Conservation (phyloP, 2,329 filamentous ascomycete species). For the Fusarium albidum region DNA sequence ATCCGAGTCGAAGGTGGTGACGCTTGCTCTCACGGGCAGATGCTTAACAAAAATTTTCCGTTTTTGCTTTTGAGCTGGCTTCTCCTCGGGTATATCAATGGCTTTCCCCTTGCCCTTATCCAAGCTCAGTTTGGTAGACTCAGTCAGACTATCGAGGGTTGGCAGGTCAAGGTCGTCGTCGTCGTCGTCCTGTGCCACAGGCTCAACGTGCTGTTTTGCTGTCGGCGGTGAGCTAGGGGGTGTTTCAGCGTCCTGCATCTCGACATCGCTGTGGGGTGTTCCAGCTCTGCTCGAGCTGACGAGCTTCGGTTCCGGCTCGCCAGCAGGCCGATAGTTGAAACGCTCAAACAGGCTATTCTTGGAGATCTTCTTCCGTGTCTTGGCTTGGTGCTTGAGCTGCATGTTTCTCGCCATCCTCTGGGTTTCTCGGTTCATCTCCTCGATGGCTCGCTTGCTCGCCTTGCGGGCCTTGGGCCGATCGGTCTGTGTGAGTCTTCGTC, state of each 20-base stretch:
- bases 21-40: conserved; percentile 50
- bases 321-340: conserved; percentile 75
- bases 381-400: conserved; percentile 89
- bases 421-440: conserved; percentile 95
- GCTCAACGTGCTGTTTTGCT: conserved; percentile 41
- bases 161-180: conserved; percentile 35
- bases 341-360: conserved; percentile 83
- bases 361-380: conserved; percentile 89
- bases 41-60: conserved; percentile 62
- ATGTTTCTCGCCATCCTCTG: conserved; percentile 89
- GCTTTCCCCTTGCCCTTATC: conserved; percentile 72
- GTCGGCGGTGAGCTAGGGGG: conserved; percentile 75
- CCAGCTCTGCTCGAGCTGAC: conserved; percentile 65
- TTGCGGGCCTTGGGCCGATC: conserved; percentile 75
- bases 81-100: conserved; percentile 18
- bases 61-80: conserved; percentile 45
- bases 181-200: conserved; percentile 18
- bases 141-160: conserved; percentile 47
- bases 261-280: conserved; percentile 61
- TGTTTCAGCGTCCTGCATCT: conserved; percentile 64
- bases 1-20: conserved; percentile 54
- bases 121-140: conserved; percentile 43
- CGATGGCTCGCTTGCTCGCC: conserved; percentile 91
- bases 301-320: conserved; percentile 46
- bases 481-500: conserved; percentile 72